Percentiles rank a stretch among this genome's conserved stretches.
These are phyloP conservation scores for Sclerotinia subarctica DNA, from an alignment of 2,329 filamentous ascomycete genomes.

Conservation along the genomic window DNA sequence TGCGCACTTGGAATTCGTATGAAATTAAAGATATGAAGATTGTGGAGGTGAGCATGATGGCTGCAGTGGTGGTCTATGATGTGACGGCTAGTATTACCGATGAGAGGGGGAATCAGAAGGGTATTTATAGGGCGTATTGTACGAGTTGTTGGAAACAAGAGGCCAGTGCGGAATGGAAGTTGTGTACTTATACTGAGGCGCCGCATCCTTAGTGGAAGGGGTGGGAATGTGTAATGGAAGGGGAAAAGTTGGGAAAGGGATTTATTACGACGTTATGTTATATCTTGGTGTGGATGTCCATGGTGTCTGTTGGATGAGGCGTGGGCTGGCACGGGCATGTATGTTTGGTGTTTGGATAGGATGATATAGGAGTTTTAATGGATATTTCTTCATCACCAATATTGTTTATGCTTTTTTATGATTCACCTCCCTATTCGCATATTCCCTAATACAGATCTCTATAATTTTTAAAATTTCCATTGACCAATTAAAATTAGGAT, in stretches of 20 bases:
- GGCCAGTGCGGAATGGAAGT: constrained; percentile 18
- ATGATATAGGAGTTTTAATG: constrained; percentile 13
- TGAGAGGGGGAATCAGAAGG: constrained; percentile 6
- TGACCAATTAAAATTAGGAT: too few relatives aligned
- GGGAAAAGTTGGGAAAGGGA: not conserved
- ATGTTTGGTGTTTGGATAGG: constrained; percentile 10
- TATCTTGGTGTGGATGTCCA: constrained; percentile 6
- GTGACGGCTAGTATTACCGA: constrained; percentile 12
- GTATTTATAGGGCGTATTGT: constrained; percentile 15
- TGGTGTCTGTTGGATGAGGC: constrained; percentile 5
- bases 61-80: constrained; percentile 10
- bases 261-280: constrained; percentile 10
- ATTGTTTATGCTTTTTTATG: not conserved
- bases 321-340: constrained; percentile 10
- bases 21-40: constrained; percentile 20
- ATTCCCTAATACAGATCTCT: too few relatives aligned
- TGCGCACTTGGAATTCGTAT: constrained; percentile 16
- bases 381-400: not conserved
- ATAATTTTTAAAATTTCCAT: too few relatives aligned
- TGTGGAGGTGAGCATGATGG: constrained; percentile 20
- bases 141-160: constrained; percentile 19
- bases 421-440: not conserved
- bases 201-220: constrained; percentile 12
- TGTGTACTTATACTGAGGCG: constrained; percentile 19
- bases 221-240: not conserved